phyloP scores from a whole-genome alignment of 2,329 filamentous ascomycete genomes.

The Aspergillus sp. region DNA sequence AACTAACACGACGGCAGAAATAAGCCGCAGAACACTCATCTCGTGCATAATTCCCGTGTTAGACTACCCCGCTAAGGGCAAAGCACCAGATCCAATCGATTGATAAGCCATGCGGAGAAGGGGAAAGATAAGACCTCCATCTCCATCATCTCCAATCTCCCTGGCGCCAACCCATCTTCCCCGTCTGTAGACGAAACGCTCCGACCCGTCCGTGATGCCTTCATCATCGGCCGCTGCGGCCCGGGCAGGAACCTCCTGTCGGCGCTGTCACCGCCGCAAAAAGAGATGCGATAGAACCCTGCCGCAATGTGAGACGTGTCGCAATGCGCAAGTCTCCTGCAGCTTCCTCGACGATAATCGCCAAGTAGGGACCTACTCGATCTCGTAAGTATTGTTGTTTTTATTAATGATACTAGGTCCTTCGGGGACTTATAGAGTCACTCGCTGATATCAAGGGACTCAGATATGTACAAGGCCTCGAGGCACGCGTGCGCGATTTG shows the following conservation, averaged over 20 bases:
- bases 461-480: conserved; percentile 36
- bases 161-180: neutral
- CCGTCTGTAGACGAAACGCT: neutral
- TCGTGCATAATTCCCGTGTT: no score
- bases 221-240: conserved; percentile 18
- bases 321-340: conserved; percentile 35
- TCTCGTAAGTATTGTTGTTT: conserved; percentile 31
- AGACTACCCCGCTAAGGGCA: neutral
- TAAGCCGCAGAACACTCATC: no score
- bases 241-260: conserved; percentile 31
- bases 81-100: neutral
- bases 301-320: conserved; percentile 41
- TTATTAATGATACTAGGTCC: no score
- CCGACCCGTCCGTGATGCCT: neutral
- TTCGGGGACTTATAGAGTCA: no score
- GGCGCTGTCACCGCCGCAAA: conserved; percentile 43
- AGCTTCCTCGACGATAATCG: conserved; percentile 42
- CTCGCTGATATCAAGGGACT: neutral
- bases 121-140: conserved; percentile 3
- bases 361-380: conserved; percentile 40
- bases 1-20: no score
- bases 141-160: neutral
- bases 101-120: conserved; percentile 9
- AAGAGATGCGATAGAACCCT: conserved; percentile 43
- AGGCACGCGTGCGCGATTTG: conserved; percentile 24